phyloP scores from a whole-genome alignment of 1,284 basidiomycete species.

The Rhodofomes roseus region DNA sequence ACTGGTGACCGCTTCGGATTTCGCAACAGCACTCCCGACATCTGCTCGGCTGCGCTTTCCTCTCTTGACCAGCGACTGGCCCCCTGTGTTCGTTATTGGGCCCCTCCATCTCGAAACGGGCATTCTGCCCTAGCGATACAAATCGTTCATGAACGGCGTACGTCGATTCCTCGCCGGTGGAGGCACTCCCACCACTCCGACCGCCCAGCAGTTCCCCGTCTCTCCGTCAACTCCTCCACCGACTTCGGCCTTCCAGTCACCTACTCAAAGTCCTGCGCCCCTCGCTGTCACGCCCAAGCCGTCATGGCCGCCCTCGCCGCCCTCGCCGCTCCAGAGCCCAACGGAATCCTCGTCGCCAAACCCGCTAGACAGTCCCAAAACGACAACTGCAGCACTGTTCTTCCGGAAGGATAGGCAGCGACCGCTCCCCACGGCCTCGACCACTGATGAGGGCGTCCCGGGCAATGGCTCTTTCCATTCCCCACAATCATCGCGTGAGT shows the following conservation, averaged over 20 bases:
- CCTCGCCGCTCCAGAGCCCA: constrained; percentile 27
- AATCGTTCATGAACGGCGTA: constrained; percentile 62
- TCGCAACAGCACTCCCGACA: no score
- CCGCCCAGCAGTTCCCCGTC: constrained; percentile 15
- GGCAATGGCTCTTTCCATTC: constrained; percentile 26
- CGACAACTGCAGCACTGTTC: constrained; percentile 44
- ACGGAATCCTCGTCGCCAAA: constrained; percentile 16
- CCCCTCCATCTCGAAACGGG: not conserved
- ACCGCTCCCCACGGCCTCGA: constrained; percentile 17
- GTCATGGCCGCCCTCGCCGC: constrained; percentile 46
- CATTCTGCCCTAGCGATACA: not conserved
- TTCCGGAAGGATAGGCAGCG: constrained; percentile 51
- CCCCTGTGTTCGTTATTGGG: not conserved
- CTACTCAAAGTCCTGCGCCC: constrained; percentile 14
- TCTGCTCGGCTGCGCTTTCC: no score
- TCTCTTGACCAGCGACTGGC: constrained; percentile 14
- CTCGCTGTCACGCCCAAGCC: constrained; percentile 32
- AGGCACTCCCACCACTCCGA: constrained; percentile 24
- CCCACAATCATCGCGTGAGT: constrained; percentile 24
- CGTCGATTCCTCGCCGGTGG: constrained; percentile 59
- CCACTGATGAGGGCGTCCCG: constrained; percentile 19
- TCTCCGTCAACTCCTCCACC: constrained; percentile 21
- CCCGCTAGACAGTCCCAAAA: constrained; percentile 28
- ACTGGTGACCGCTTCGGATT: no score
- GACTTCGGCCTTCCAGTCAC: constrained; percentile 19